Base-by-base conservation (phyloP, 352 stramenopile genomes). In the Pythium apleroticum region DNA sequence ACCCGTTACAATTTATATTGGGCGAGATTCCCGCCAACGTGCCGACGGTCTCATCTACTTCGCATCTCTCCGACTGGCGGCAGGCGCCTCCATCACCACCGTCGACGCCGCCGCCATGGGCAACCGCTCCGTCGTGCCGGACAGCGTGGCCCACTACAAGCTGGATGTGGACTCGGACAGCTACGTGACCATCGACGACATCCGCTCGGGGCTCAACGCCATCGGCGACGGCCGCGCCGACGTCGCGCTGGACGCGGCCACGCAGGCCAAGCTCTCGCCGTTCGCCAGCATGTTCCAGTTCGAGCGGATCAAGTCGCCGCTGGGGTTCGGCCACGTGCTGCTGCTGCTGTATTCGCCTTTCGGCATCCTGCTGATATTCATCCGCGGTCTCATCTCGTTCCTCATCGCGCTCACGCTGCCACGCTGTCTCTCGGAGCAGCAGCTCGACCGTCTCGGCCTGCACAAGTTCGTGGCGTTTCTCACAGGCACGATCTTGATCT, bases 251-350 rank as follows among this genome's bases (percentile, higher is more conserved):
- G 65, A 71, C 52, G 45, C 53, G 5, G 45, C 39, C 1, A 67
- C 60, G 14, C 43, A 67, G 12, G 39, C 43, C 31, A 60, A 68
- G 48, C 60, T 72, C 46, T 27, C 52, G 48, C 65, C 59, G 31
- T 72, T 72, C 39, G 50, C 65, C 14, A 57, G 9, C 20, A 89
- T 91, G 80, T 89, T 88, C 71, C 82, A 89, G 66, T 83, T 89
- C 56, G 71, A 87, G 61, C 80, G 80, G 41, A 71, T 91, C 69
- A 84, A 88, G 60, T 68, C 69, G 10, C 80, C 82, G 14, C 33
- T 77, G n/a, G 24, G 63, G 6, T 28, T 78, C 11, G 69, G 61
- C 3, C 80, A 89, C 45, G n/a, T 83, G 17, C 52, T 83, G 12
- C 59, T 91, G 52, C 45, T 86, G 39, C 65, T 91, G 9, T 91